These are phyloP conservation scores for Alternaria brassicicola DNA, from an alignment of 2,329 filamentous ascomycete species.

Conservation along the genomic window DNA sequence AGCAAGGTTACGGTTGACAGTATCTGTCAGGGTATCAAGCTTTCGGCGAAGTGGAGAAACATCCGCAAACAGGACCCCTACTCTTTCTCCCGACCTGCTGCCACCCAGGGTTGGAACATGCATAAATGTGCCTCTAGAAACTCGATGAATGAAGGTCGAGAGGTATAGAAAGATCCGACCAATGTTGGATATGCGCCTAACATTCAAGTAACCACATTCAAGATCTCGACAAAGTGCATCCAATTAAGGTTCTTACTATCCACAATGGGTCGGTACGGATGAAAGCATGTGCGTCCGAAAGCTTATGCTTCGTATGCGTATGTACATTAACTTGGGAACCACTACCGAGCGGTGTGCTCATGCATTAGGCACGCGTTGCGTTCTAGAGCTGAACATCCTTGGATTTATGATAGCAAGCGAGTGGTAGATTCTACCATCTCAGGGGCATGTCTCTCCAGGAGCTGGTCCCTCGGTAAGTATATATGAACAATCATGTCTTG, in stretches of 20 bases:
- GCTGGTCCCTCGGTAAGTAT: constrained; percentile 8
- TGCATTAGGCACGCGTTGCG: constrained; percentile 10
- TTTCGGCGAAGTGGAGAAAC: background rate
- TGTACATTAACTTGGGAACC: background rate
- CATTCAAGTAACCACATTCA: background rate
- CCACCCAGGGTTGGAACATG: background rate
- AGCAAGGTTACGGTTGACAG: background rate
- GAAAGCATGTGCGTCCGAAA: background rate
- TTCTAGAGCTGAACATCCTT: constrained; percentile 2
- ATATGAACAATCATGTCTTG: constrained; percentile 11
- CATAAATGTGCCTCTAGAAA: background rate
- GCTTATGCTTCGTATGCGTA: constrained; percentile 6
- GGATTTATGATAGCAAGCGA: constrained; percentile 11
- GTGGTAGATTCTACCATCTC: constrained; percentile 10
- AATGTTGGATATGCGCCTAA: background rate
- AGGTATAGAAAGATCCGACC: background rate
- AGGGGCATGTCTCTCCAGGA: constrained; percentile 13
- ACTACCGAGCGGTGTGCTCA: background rate
- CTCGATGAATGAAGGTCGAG: background rate
- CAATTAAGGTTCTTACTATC: background rate
- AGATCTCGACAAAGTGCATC: background rate
- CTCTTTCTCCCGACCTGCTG: background rate
- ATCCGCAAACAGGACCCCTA: background rate
- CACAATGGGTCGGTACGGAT: background rate
- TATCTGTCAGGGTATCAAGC: background rate